Conservation (phyloP, 2,329 filamentous ascomycete species). For the Aureobasidium musti region DNA sequence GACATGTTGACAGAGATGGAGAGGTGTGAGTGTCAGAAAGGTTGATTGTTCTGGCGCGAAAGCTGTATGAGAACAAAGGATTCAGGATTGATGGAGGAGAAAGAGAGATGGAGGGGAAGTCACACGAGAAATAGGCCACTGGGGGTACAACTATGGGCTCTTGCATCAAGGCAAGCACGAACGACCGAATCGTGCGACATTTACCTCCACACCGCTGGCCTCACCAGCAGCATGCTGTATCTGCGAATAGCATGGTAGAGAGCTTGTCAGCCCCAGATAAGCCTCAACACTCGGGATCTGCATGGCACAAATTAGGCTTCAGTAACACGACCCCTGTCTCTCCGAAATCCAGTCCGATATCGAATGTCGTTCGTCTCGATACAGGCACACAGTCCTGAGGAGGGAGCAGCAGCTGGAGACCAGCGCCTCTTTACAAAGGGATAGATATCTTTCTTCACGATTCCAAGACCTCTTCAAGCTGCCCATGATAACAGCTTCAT, state of each 20-base stretch:
- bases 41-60: not conserved
- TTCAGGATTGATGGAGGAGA: conserved; percentile 2
- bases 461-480: too few relatives aligned
- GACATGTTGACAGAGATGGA: conserved; percentile 41
- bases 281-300: conserved; percentile 20
- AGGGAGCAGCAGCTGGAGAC: too few relatives aligned
- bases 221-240: conserved; percentile 21
- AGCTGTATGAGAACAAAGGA: conserved; percentile 3
- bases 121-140: conserved; percentile 16
- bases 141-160: conserved; percentile 21
- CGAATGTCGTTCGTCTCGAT: not conserved
- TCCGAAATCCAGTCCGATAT: conserved; percentile 8
- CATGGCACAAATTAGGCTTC: conserved; percentile 16
- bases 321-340: not conserved
- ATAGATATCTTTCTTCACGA: too few relatives aligned
- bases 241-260: conserved; percentile 20
- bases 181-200: conserved; percentile 21
- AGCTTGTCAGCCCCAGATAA: conserved; percentile 26
- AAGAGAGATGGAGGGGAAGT: conserved; percentile 10
- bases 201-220: conserved; percentile 19
- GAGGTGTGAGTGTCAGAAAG: not conserved
- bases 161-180: conserved; percentile 25
- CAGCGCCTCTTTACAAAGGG: not conserved
- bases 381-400: not conserved
- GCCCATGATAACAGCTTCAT: not conserved